Conservation (phyloP, 2,329 filamentous ascomycete genomes). For the Alternaria sp. region DNA sequence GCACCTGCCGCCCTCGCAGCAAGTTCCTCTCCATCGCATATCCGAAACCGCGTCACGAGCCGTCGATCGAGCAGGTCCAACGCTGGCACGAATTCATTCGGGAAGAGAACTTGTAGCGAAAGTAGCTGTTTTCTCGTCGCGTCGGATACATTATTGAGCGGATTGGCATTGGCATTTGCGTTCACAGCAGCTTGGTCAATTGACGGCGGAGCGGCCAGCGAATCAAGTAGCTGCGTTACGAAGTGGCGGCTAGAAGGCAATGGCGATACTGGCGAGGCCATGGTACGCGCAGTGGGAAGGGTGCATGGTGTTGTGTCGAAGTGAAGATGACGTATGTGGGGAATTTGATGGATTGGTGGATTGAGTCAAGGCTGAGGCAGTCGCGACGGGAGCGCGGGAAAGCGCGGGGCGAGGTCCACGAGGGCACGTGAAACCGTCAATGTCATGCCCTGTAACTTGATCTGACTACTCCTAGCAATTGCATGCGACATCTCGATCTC, state of each 20-base stretch:
- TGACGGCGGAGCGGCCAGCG: constrained; percentile 21
- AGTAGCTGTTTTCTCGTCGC: constrained; percentile 62
- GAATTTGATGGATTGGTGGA: constrained; percentile 5
- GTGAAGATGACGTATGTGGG: constrained; percentile 21
- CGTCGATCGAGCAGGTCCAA: constrained; percentile 84
- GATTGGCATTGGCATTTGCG: constrained; percentile 45
- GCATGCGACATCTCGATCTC: background rate
- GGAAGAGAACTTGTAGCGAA: constrained; percentile 85
- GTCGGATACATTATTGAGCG: constrained; percentile 44
- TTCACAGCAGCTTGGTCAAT: constrained; percentile 21
- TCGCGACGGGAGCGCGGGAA: constrained; percentile 17
- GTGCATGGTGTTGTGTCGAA: constrained; percentile 5
- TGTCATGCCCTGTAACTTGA: background rate
- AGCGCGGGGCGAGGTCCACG: constrained; percentile 23
- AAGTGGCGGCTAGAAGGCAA: constrained; percentile 38
- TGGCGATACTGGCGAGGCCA: constrained; percentile 24
- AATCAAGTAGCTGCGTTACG: constrained; percentile 42
- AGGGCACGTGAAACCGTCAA: constrained; percentile 24
- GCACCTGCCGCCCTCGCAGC: background rate
- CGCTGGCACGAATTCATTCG: constrained; percentile 79
- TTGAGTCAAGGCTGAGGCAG: constrained; percentile 28
- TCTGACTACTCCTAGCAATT: background rate
- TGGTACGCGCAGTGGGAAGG: constrained; percentile 7
- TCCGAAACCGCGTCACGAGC: constrained; percentile 65
- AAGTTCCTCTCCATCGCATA: constrained; percentile 6